A percentile compares a stretch with the other conserved stretches of the same genome.
Conservation (phyloP, 768 basidiomycete genomes). For the Suillus tomentosus region DNA sequence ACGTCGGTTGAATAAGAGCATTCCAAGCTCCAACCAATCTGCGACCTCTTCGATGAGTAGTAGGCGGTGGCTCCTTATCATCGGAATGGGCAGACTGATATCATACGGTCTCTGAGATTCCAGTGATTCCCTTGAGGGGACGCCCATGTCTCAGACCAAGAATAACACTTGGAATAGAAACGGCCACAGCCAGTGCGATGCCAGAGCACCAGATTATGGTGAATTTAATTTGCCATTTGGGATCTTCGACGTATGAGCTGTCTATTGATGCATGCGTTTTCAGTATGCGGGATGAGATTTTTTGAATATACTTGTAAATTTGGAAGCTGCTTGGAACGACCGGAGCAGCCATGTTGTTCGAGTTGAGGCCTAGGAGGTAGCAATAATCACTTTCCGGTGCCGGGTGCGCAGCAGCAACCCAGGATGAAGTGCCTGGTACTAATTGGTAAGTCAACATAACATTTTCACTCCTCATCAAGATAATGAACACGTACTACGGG, state of each 20-base stretch:
- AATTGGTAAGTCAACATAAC: constrained; percentile 13
- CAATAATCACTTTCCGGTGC: too few species aligned
- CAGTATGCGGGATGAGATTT: background rate
- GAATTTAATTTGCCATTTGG: constrained; percentile 75
- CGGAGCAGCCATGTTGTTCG: constrained; percentile 42
- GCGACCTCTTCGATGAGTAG: constrained; percentile 1
- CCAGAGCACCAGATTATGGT: constrained; percentile 68
- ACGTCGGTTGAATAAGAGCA: constrained; percentile 35
- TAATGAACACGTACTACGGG: constrained; percentile 10
- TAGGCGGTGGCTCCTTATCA: background rate
- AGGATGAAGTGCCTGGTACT: background rate
- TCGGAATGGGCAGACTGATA: constrained; percentile 32
- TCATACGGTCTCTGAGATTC: constrained; percentile 49
- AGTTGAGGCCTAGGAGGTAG: too few species aligned
- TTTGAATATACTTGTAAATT: constrained; percentile 61
- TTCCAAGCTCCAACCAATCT: constrained; percentile 32
- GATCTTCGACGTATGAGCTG: constrained; percentile 78
- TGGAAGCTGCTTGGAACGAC: constrained; percentile 59
- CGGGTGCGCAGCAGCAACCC: too few species aligned
- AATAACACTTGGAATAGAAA: constrained; percentile 54
- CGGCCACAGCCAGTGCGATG: constrained; percentile 49
- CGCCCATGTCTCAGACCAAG: constrained; percentile 42
- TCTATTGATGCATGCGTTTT: background rate
- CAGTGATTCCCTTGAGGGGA: constrained; percentile 47
- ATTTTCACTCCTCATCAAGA: background rate